Base-by-base conservation (phyloP, 2,329 filamentous ascomycete species). In the Fonsecaea pugnacius region DNA sequence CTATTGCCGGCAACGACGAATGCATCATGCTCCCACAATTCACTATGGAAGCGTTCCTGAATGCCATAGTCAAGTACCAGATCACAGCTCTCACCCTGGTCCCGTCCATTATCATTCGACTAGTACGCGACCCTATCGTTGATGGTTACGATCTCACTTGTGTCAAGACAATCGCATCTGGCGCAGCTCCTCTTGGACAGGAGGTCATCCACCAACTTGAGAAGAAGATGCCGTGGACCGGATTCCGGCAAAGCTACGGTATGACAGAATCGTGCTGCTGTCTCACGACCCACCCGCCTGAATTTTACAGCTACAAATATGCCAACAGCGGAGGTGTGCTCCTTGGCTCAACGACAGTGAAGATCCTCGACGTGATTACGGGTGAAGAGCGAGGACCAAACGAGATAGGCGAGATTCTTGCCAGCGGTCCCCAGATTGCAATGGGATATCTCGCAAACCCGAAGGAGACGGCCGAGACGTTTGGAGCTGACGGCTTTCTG, bases 341-440 rank as follows among this genome's bases (percentile, higher is more conserved):
- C 16, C 82, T 85, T 7, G 82, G 85, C 0, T 82, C 78, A 14
- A 89, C 87, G 0, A 82, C 84, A 54, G 80, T 87, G 53, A 87
- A 85, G 68, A 82, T 89, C 56, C 71, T 88, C 27, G 80, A 84
- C 40, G 69, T 73, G 21, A 81, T 83, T 10, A 72, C 70, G 0
- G 85, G 84, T 0, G 78, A 77, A 0, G 67, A 67, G 35, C 80
- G 80, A 0, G 82, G 77, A 0, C 71, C 83, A 2, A 80, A 79
- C 36, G 78, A 87, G 70, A 78, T 82, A 0, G 85, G 84, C 4
- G 85, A 87, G 72, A 78, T 87, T 1, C 90, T 91, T 81, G 82
- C 95, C 62, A 87, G 87, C 62, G 92, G 92, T 0, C 91, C 91
- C 0, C 95, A 96, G 67, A 81, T 94, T 35, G 93, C 93, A 77